Evolutionary conservation across 2,329 filamentous ascomycete species (phyloP).

Genomic region (Aureobasidium sp.): DNA sequence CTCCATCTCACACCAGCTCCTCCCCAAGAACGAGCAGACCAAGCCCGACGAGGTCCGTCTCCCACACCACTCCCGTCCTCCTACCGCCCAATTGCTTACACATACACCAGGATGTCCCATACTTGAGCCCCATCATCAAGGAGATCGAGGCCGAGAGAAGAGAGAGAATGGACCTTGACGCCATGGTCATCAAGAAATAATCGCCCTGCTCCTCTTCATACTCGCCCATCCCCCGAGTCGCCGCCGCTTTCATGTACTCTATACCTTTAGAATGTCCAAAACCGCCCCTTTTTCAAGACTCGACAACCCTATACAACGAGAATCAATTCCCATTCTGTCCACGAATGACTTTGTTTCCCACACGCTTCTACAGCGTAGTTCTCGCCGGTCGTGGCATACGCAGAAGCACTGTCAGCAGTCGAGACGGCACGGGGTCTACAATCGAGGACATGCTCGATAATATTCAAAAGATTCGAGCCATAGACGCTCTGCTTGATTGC

Average conservation of each 20-base stretch:
- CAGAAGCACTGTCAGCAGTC: background rate
- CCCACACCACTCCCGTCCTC: background rate
- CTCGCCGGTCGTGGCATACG: background rate
- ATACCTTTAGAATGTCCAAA: slow-evolving; percentile 12
- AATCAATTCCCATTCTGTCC: background rate
- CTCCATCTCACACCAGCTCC: slow-evolving; percentile 56
- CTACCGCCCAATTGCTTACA: background rate
- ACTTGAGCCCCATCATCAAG: slow-evolving; percentile 58
- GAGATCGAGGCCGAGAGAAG: slow-evolving; percentile 59
- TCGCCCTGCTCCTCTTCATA: slow-evolving; percentile 17
- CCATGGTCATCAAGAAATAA: slow-evolving; percentile 48
- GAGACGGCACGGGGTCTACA: background rate
- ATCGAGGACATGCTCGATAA: background rate
- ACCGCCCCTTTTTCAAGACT: background rate
- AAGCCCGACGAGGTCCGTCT: slow-evolving; percentile 54
- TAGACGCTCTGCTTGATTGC: background rate
- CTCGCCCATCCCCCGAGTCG: background rate
- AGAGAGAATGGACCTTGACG: slow-evolving; percentile 61
- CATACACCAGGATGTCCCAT: slow-evolving; percentile 50
- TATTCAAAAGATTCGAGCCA: background rate
- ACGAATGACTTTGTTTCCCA: background rate
- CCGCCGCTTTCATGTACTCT: slow-evolving; percentile 10
- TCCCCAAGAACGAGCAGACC: slow-evolving; percentile 57
- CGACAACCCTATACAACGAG: background rate
- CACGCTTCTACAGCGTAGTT: background rate